phyloP scores from a whole-genome alignment of 1,284 basidiomycete genomes.

The Malassezia sp. region DNA sequence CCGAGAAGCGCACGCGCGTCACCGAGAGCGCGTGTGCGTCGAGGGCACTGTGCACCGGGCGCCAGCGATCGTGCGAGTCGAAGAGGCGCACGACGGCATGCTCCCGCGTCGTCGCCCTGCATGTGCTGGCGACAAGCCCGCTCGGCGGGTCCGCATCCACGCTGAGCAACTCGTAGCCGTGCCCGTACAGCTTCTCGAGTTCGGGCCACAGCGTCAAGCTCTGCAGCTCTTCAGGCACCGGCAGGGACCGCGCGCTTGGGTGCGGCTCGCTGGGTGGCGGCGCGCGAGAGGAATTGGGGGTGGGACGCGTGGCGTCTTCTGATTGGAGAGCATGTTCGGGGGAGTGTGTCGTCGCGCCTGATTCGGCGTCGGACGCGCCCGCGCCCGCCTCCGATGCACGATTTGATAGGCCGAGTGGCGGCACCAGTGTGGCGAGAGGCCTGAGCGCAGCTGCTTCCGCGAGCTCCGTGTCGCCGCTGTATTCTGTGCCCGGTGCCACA shows the following conservation, averaged over 20 bases:
- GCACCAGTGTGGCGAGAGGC: slow-evolving; percentile 34
- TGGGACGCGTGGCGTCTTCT: no score
- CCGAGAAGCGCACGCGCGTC: slow-evolving; percentile 77
- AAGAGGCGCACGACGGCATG: slow-evolving; percentile 82
- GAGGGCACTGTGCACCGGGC: slow-evolving; percentile 55
- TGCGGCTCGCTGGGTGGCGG: neutral
- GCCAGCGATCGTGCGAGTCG: slow-evolving; percentile 58
- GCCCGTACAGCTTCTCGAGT: slow-evolving; percentile 88
- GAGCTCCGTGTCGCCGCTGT: slow-evolving; percentile 4
- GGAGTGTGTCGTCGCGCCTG: slow-evolving; percentile 16
- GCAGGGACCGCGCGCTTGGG: slow-evolving; percentile 47
- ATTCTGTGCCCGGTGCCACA: slow-evolving; percentile 5
- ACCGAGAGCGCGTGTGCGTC: slow-evolving; percentile 78
- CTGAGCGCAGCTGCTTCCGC: slow-evolving; percentile 3
- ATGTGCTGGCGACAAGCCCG: slow-evolving; percentile 73
- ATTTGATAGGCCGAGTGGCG: slow-evolving; percentile 41
- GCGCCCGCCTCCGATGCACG: slow-evolving; percentile 23
- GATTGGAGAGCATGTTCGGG: no score
- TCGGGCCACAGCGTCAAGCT: slow-evolving; percentile 90
- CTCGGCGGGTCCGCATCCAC: slow-evolving; percentile 19
- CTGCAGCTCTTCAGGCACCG: slow-evolving; percentile 57
- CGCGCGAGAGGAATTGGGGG: neutral
- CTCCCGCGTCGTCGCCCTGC: slow-evolving; percentile 71
- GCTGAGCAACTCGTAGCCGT: slow-evolving; percentile 76
- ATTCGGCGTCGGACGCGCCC: neutral